Evolutionary conservation across 768 basidiomycete species (phyloP).

Genomic region (Serendipita vermifera): DNA sequence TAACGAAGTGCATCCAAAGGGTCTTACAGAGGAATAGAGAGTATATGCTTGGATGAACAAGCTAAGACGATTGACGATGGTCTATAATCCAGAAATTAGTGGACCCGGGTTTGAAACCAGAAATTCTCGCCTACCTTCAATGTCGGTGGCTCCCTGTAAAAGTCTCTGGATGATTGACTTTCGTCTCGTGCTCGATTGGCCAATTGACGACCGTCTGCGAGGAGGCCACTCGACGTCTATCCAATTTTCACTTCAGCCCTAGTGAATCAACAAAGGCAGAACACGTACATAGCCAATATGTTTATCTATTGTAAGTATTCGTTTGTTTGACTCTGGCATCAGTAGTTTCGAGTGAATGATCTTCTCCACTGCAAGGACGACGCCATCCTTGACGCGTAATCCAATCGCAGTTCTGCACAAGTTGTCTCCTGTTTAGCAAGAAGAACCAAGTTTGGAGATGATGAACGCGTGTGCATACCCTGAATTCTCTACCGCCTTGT

Average conservation of each 20-base stretch:
- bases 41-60: conserved; percentile 94
- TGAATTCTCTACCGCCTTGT: conserved; percentile 97
- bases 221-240: conserved; percentile 83
- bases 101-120: not conserved
- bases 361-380: conserved; percentile 96
- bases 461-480: conserved; percentile 41
- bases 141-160: conserved; percentile 58
- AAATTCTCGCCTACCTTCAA: conserved; percentile 47
- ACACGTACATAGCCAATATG: conserved; percentile 76
- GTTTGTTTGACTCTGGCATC: conserved; percentile 80
- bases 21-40: conserved; percentile 93
- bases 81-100: conserved; percentile 31
- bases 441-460: not conserved
- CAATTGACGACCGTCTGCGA: conserved; percentile 86
- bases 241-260: conserved; percentile 9
- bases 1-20: conserved; percentile 91
- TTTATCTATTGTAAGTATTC: conserved; percentile 86
- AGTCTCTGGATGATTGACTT: conserved; percentile 56
- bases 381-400: conserved; percentile 83
- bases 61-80: conserved; percentile 63
- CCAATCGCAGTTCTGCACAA: conserved; percentile 84
- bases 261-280: not conserved
- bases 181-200: conserved; percentile 77
- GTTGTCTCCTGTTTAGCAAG: conserved; percentile 6
- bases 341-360: conserved; percentile 91